phyloP scores from a whole-genome alignment of 306 rosid genomes.

The Aeschynomene evenia region DNA sequence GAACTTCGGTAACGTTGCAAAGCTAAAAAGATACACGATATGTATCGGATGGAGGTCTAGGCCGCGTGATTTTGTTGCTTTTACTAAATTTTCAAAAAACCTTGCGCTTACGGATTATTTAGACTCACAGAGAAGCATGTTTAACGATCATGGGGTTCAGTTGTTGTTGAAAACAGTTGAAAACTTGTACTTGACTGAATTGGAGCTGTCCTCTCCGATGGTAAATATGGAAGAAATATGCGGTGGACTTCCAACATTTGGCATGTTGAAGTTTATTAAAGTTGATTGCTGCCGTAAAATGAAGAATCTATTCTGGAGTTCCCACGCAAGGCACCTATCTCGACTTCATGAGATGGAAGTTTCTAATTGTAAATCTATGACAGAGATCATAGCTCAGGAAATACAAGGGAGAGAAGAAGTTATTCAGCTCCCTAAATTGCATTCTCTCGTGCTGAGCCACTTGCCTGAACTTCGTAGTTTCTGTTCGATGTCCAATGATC shows the following conservation, averaged over 20 bases:
- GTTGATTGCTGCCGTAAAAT: conserved; percentile 11
- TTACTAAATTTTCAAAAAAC: background rate
- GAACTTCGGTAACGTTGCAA: background rate
- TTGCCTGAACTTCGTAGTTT: background rate
- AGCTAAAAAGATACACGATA: background rate
- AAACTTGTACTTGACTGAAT: background rate
- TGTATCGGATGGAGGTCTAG: background rate
- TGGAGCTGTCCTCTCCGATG: background rate
- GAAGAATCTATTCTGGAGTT: background rate
- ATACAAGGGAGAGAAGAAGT: background rate
- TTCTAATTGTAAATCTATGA: background rate
- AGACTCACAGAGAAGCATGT: no score
- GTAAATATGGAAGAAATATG: background rate
- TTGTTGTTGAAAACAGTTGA: background rate
- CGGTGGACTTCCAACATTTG: background rate
- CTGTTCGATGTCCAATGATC: background rate
- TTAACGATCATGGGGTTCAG: background rate
- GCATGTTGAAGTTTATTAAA: background rate
- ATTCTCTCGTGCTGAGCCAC: background rate
- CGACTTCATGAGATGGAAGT: background rate
- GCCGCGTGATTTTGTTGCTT: no score
- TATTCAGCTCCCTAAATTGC: background rate
- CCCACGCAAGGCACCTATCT: background rate
- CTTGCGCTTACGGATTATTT: background rate
- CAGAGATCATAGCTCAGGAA: background rate